Evolutionary conservation across 2,329 filamentous ascomycete species (phyloP).

Genomic region (Hymenoscyphus fraxineus): DNA sequence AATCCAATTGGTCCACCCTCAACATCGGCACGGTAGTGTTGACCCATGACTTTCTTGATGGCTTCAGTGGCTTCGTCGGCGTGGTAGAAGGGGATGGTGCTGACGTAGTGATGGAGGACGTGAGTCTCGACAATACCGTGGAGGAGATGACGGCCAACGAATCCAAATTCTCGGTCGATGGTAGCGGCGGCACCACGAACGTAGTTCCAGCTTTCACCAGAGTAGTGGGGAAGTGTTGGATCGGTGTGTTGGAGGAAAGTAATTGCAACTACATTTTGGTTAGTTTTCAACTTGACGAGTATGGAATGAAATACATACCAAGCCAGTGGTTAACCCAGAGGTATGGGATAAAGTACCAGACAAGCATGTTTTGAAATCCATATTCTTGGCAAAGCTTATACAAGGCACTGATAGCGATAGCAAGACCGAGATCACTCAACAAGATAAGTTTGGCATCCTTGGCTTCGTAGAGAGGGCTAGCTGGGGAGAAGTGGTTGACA

Average conservation of each 20-base stretch:
- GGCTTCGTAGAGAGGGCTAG: conserved; percentile 85
- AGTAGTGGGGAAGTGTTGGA: conserved; percentile 89
- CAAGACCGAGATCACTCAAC: conserved; percentile 78
- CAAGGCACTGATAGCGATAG: conserved; percentile 54
- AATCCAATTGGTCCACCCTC: conserved; percentile 77
- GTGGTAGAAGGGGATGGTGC: conserved; percentile 93
- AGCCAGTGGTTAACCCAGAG: conserved; percentile 99
- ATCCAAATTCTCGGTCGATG: conserved; percentile 95
- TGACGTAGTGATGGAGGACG: conserved; percentile 96
- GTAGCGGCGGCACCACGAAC: conserved; percentile 90
- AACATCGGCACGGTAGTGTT: conserved; percentile 85
- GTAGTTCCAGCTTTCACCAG: conserved; percentile 82
- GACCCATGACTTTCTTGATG: conserved; percentile 92
- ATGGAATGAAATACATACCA: conserved; percentile 56
- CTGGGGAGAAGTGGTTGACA: conserved; percentile 93
- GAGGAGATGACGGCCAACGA: conserved; percentile 84
- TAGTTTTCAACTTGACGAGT: not conserved
- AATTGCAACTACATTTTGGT: conserved; percentile 68
- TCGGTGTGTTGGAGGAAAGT: conserved; percentile 98
- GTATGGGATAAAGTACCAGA: conserved; percentile 96
- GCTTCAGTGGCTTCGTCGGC: conserved; percentile 92
- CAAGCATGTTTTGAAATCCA: conserved; percentile 79
- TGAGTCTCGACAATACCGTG: conserved; percentile 98
- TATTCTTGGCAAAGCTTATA: conserved; percentile 68
- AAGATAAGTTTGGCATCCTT: conserved; percentile 85